Conservation (phyloP, 257 asterid genomes). For the Solanum chmielewskii region DNA sequence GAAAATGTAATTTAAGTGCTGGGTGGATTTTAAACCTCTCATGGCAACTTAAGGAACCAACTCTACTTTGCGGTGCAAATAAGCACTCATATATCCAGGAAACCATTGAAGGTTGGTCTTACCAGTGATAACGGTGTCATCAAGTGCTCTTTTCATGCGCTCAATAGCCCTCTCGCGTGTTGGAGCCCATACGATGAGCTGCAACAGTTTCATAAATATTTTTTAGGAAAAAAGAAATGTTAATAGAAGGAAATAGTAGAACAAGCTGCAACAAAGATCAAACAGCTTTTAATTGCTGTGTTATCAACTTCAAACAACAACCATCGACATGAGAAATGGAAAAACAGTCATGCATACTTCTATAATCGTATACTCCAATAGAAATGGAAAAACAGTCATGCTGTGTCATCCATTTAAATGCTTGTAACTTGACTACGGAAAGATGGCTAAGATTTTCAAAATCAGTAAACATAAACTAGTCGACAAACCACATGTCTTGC, state of each 20-base stretch:
- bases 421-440: neutral
- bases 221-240: neutral
- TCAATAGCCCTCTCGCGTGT: constrained; percentile 89
- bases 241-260: neutral
- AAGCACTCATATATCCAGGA: neutral
- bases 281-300: neutral
- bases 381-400: no score
- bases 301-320: neutral
- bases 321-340: neutral
- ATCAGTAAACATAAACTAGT: neutral
- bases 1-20: neutral
- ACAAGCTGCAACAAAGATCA: neutral
- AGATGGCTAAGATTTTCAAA: neutral
- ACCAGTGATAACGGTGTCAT: constrained; percentile 89
- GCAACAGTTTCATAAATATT: neutral
- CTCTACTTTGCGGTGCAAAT: neutral
- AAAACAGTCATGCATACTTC: neutral
- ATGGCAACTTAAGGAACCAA: neutral
- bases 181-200: constrained; percentile 99
- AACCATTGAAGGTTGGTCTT: neutral
- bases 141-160: constrained; percentile 97
- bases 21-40: neutral
- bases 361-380: neutral
- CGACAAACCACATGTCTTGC: neutral
- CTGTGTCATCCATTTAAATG: neutral